These are phyloP conservation scores for Cryphonectria carpinicola DNA, from an alignment of 2,329 filamentous ascomycete genomes.

Conservation along the genomic window DNA sequence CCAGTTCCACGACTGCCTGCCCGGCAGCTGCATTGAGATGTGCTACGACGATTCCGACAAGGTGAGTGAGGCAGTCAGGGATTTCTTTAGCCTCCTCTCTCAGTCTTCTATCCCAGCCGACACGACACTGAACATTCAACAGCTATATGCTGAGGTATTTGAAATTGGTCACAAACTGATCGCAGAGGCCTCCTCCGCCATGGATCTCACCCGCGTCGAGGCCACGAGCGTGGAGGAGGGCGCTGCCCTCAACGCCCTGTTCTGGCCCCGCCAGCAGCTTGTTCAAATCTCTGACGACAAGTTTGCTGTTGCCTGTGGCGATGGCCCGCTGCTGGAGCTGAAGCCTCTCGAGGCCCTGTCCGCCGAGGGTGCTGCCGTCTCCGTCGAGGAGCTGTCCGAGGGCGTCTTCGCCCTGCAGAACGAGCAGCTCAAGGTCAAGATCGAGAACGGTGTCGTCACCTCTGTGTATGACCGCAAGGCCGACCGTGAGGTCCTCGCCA, in stretches of 20 bases:
- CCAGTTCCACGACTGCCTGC: constrained; percentile 97
- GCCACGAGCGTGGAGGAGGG: constrained; percentile 50
- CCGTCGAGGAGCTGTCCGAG: constrained; percentile 53
- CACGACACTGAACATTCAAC: constrained; percentile 32
- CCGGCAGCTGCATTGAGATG: constrained; percentile 95
- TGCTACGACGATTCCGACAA: constrained; percentile 95
- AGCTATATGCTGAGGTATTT: constrained; percentile 84
- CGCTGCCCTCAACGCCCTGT: constrained; percentile 80
- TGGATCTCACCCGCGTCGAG: constrained; percentile 62
- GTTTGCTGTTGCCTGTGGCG: constrained; percentile 60
- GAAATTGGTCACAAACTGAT: constrained; percentile 73
- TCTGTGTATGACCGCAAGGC: constrained; percentile 78
- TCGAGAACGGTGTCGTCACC: constrained; percentile 77
- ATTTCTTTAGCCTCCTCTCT: background rate
- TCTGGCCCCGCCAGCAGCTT: constrained; percentile 80
- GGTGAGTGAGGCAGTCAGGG: constrained; percentile 43
- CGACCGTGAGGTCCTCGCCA: constrained; percentile 76
- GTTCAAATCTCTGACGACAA: constrained; percentile 62
- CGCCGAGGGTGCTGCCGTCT: constrained; percentile 51
- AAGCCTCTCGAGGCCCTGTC: constrained; percentile 52
- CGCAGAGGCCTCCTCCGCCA: constrained; percentile 67
- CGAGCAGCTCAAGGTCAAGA: constrained; percentile 71
- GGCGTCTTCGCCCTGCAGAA: constrained; percentile 82
- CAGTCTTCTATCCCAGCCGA: background rate
- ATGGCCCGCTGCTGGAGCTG: constrained; percentile 56